Conservation (phyloP, 331 rosid genomes). For the Cydonia oblonga region DNA sequence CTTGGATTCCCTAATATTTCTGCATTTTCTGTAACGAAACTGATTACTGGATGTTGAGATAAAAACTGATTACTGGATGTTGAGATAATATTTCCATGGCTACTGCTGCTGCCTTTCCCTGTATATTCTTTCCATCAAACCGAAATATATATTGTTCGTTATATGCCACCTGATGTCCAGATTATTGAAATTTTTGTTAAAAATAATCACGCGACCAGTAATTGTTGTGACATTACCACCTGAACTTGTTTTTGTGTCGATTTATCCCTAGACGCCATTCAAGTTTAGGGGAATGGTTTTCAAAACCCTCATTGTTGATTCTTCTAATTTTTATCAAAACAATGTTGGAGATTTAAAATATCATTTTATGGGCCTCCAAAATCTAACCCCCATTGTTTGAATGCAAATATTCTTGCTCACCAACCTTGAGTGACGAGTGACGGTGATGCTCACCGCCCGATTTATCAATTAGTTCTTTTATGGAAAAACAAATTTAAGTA, state of each 20-base stretch:
- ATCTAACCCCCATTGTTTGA: too few species aligned
- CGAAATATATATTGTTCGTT: background rate
- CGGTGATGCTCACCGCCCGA: too few species aligned
- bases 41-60: background rate
- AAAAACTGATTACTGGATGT: background rate
- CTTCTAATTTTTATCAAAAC: background rate
- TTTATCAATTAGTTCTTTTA: too few species aligned
- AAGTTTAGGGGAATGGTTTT: background rate
- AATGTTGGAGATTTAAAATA: too few species aligned
- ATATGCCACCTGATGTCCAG: background rate
- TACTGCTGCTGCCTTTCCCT: conserved; percentile 9
- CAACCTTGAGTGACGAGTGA: too few species aligned
- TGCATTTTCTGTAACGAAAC: conserved; percentile 1
- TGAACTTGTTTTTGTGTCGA: background rate
- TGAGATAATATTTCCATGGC: conserved; percentile 2
- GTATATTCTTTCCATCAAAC: conserved; percentile 4
- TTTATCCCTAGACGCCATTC: background rate
- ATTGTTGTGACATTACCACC: background rate
- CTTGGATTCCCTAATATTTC: background rate
- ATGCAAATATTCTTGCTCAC: too few species aligned
- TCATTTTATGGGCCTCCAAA: too few species aligned
- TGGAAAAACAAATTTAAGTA: too few species aligned
- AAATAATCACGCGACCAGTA: background rate
- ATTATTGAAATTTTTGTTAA: background rate
- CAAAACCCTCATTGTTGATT: background rate